Evolutionary conservation across 345 rosid species (phyloP).

Genomic region (Eucalyptus curtisii): DNA sequence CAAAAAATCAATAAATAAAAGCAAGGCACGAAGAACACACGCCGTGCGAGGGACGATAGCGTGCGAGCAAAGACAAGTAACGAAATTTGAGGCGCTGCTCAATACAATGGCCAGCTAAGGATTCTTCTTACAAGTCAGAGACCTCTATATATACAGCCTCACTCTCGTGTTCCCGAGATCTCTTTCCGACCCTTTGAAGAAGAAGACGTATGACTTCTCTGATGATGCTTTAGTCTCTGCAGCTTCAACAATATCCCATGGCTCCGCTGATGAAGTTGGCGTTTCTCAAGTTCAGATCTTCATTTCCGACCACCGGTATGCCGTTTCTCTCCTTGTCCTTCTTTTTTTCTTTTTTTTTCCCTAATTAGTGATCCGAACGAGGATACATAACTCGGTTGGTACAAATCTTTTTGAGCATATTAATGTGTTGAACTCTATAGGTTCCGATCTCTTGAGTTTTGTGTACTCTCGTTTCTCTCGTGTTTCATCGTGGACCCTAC

Average conservation of each 20-base stretch:
- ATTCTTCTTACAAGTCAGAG: neutral
- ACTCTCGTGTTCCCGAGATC: neutral
- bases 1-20: neutral
- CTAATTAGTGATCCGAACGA: neutral
- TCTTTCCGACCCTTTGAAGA: neutral
- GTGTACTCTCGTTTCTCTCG: neutral
- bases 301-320: neutral
- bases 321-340: neutral
- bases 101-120: neutral
- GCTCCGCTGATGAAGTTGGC: neutral
- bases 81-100: constrained; percentile 5
- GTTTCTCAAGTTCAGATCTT: neutral
- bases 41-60: constrained; percentile 21
- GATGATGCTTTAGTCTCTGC: neutral
- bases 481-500: neutral
- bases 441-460: neutral
- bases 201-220: neutral
- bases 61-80: neutral
- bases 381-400: neutral
- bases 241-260: neutral
- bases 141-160: neutral
- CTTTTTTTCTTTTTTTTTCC: neutral
- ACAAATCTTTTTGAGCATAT: neutral
- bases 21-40: neutral
- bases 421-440: neutral